Conservation (phyloP, 2,329 filamentous ascomycete species). For the Xylaria sp. region DNA sequence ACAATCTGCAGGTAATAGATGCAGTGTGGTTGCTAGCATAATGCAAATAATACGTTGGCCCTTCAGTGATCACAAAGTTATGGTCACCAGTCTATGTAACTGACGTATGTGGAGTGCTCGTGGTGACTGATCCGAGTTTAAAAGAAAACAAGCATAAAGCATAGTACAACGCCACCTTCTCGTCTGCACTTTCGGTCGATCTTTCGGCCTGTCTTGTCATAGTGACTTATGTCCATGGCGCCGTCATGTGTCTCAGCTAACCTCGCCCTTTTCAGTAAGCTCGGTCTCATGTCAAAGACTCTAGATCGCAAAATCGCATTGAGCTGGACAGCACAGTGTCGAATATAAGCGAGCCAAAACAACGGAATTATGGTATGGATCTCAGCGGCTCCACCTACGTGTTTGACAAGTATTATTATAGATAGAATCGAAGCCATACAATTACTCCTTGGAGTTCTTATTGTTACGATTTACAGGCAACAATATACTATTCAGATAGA, state of each 20-base stretch:
- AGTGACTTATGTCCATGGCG: not conserved
- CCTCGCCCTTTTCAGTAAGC: constrained; percentile 7
- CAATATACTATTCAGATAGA: too few species aligned
- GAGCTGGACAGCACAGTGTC: not conserved
- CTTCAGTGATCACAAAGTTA: not conserved
- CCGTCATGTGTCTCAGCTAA: constrained; percentile 19
- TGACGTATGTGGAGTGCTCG: too few species aligned
- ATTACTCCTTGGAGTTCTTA: not conserved
- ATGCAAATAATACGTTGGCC: not conserved
- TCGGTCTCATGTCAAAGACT: constrained; percentile 1
- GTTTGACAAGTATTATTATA: not conserved
- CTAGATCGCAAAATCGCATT: not conserved
- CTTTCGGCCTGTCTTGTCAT: constrained; percentile 1
- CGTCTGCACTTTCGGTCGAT: not conserved
- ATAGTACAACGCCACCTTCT: not conserved
- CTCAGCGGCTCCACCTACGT: too few species aligned
- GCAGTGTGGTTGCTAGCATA: not conserved
- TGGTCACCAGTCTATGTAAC: not conserved
- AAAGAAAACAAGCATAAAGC: not conserved
- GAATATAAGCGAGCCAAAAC: constrained; percentile 2
- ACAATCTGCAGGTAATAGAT: not conserved
- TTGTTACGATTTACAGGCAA: too few species aligned
- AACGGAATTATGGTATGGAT: not conserved
- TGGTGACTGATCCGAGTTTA: not conserved
- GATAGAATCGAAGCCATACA: not conserved